Conservation (phyloP, 2,329 filamentous ascomycete species). For the Ascochyta fabae region DNA sequence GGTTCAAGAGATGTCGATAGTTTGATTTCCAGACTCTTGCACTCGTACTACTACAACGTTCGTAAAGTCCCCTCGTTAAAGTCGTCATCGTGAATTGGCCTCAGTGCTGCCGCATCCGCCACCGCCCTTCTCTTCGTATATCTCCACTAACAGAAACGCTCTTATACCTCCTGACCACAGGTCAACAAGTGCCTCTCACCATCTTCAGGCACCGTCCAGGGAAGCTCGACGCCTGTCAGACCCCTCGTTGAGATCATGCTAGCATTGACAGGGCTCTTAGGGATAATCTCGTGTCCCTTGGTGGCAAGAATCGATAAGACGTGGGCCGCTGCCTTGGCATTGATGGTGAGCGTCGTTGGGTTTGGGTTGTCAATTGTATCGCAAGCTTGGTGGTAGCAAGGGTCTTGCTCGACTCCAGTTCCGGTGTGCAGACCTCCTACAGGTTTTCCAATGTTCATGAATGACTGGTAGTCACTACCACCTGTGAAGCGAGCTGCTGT, state of each 20-base stretch:
- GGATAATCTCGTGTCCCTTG: conserved; percentile 42
- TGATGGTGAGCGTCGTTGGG: conserved; percentile 44
- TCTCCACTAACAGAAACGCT: no score
- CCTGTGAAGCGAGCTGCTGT: conserved; percentile 49
- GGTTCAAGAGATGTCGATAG: neutral
- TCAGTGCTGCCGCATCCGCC: neutral
- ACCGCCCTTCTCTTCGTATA: neutral
- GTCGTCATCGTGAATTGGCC: neutral
- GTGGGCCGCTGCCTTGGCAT: conserved; percentile 48
- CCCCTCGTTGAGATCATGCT: conserved; percentile 39
- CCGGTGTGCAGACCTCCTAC: conserved; percentile 51
- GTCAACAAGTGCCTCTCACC: conserved; percentile 40
- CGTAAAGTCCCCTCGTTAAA: neutral
- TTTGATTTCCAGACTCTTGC: neutral
- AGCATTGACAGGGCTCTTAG: conserved; percentile 43
- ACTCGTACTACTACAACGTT: conserved; percentile 1
- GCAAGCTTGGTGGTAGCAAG: conserved; percentile 50
- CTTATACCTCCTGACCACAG: conserved; percentile 41
- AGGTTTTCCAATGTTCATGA: conserved; percentile 51
- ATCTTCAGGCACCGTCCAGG: conserved; percentile 38
- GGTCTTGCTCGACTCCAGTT: conserved; percentile 49
- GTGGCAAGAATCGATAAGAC: conserved; percentile 44
- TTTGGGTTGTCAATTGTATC: conserved; percentile 51
- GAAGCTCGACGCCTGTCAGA: conserved; percentile 36
- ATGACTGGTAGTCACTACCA: conserved; percentile 50